Conservation (phyloP, 495 filamentous ascomycete species). For the Xylaria acuta region DNA sequence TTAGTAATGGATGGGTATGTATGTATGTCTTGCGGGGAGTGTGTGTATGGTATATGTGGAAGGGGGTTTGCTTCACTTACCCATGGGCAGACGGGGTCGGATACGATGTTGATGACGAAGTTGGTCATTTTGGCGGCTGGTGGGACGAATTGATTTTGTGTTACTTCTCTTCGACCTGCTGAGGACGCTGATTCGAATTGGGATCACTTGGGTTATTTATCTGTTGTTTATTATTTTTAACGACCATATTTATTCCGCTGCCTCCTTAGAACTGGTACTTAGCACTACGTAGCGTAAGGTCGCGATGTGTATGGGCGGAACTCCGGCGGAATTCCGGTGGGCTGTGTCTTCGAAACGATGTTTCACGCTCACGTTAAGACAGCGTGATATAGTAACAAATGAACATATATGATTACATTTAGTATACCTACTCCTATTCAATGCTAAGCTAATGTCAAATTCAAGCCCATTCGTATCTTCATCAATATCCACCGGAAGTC, state of each 20-base stretch:
- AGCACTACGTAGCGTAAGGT: neutral
- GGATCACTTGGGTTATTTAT: neutral
- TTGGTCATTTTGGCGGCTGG: slow-evolving; percentile 68
- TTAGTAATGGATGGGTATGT: slow-evolving; percentile 4
- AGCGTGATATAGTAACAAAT: neutral
- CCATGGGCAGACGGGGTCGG: slow-evolving; percentile 79
- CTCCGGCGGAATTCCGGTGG: slow-evolving; percentile 24
- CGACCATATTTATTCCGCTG: neutral
- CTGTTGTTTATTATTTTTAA: neutral
- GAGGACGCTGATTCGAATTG: neutral
- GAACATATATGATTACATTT: neutral
- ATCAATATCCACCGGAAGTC: neutral
- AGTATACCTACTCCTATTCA: neutral
- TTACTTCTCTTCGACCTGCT: neutral
- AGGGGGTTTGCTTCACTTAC: slow-evolving; percentile 45
- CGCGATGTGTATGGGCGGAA: slow-evolving; percentile 8
- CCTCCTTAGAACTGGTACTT: neutral
- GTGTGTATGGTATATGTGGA: slow-evolving; percentile 8
- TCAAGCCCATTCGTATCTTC: slow-evolving; percentile 1
- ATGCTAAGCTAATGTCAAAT: slow-evolving; percentile 2
- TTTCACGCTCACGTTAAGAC: neutral
- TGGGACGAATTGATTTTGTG: neutral
- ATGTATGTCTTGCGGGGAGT: neutral
- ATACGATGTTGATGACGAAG: slow-evolving; percentile 78
- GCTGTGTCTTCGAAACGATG: neutral